Base-by-base conservation (phyloP, 805 yeast species). In the Lipomyces oligophaga region DNA sequence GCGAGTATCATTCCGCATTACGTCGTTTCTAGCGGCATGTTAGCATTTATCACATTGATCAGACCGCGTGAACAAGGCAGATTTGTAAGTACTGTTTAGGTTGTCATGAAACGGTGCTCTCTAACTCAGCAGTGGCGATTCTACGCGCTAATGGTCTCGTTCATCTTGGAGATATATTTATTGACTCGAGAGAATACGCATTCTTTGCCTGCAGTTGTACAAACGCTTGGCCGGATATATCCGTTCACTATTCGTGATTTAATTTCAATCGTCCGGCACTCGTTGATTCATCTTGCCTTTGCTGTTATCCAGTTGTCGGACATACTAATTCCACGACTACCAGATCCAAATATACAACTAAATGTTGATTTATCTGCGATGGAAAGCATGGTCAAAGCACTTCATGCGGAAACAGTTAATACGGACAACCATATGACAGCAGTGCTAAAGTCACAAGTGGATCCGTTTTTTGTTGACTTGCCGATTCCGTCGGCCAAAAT, bases 281-380 rank as follows among this genome's bases (percentile, higher is more conserved):
- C 59, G 6, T 22, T 52, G 36, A 28, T 50, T 31, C 34, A 54
- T 18, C 24, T 50, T n/a, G 28, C 54, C 15, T 46, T 60, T 13
- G 63, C 60, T 7, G 24, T 53, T 35, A 45, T 56, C 18, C 64
- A 58, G 38, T 43, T 61, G 5, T 56, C 54, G 20, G 59, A 60
- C 11, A 10, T 52, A 5, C 18, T 49, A 4, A 41, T 33, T 22
- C 49, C 49, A 3, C 5, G 22, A 3, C 26, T 42, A 4, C 41
- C 41, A 3, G 39, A 33, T 21, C 36, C 31, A 7, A 26, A 38
- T n/a, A 26, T 27, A 8, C 43, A 44, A 24, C 6, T 24, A 2
- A 19, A 34, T 11, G 27, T 34, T 11, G 43, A 44, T 22, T 40
- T 16, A 4, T 36, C 26, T 16, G 28, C 35, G 20, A 38, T 38